Conservation (phyloP, 192 early-diverging fungal species). For the Piromyces finnis region DNA sequence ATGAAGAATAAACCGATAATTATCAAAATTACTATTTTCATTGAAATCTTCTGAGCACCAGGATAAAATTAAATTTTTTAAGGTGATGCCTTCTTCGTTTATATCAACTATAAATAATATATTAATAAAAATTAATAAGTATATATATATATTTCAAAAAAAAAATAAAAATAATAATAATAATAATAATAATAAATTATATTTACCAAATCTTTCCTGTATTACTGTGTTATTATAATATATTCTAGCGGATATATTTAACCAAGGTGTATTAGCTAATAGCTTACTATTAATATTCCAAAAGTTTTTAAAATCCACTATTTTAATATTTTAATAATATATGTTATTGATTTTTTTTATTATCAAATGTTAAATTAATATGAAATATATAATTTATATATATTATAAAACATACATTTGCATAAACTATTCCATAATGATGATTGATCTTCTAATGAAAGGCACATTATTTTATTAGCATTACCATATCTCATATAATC, state of each 20-base stretch:
- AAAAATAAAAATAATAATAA: no score
- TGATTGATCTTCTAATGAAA: background rate
- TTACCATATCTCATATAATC: background rate
- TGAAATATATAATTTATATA: no score
- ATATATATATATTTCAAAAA: background rate
- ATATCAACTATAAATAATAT: no score
- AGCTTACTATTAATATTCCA: background rate
- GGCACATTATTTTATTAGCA: background rate
- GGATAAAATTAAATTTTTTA: background rate
- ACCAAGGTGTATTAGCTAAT: background rate
- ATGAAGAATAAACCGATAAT: background rate
- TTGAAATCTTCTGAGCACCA: background rate
- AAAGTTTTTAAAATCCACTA: background rate
- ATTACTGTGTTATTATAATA: background rate
- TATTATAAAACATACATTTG: background rate
- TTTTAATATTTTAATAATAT: background rate
- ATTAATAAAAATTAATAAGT: no score
- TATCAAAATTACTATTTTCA: background rate
- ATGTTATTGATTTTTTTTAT: no score
- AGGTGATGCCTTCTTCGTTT: background rate
- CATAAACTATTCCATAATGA: background rate
- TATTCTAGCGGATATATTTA: background rate
- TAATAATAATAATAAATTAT: background rate
- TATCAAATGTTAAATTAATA: no score
- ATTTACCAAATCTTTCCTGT: background rate